Evolutionary conservation across 768 basidiomycete species (phyloP), one percentile per base, ranked within the genome.

Genomic region (Boletus tomentosulus): DNA sequence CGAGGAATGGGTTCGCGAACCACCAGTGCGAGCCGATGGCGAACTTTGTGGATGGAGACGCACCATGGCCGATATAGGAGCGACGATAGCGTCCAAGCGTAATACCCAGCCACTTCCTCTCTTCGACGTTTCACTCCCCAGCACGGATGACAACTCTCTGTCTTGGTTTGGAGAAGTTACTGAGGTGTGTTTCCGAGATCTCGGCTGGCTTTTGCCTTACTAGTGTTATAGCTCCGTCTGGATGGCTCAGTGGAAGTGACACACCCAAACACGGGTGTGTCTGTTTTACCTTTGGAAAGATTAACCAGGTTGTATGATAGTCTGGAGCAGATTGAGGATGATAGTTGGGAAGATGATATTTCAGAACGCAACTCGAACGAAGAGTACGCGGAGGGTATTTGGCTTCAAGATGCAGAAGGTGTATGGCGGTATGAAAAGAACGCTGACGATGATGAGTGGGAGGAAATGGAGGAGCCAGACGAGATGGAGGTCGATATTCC

Each of bases 141-240:
- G 58, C 27, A 57, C 57, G 31, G 71, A 68, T 48, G 77, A 78
- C 60, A 64, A 68, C 8, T 66, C 72, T 44, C 65, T 91, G 24
- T 72, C 76, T 43, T 98, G 94, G 94, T 83, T 90, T 51, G 94
- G 94, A 24, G 91, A 96, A 73, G 92, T 97, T 16, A 81, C 79
- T 30, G 81, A 78, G 67, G 92, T 83, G 71, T 47, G 82, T 56
- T 46, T 9, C 13, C 6, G 45, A 46, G 65, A 31, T 50, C 30
- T 22, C 34, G 55, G 46, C 27, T 24, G 15, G 35, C 13, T 27
- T 44, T 60, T 51, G n/a, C 43, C 27, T 58, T 46, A 53, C 57
- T 45, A 42, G 24, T 30, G 56, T 45, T 35, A 9, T 56, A 92
- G 89, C 76, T 92, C n/a, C 76, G 80, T 48, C 72, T 86, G 28